Percentiles rank a stretch among this genome's conserved stretches.
These are phyloP conservation scores for Rhizopogon rudus DNA, from an alignment of 768 basidiomycete genomes.

Conservation along the genomic window DNA sequence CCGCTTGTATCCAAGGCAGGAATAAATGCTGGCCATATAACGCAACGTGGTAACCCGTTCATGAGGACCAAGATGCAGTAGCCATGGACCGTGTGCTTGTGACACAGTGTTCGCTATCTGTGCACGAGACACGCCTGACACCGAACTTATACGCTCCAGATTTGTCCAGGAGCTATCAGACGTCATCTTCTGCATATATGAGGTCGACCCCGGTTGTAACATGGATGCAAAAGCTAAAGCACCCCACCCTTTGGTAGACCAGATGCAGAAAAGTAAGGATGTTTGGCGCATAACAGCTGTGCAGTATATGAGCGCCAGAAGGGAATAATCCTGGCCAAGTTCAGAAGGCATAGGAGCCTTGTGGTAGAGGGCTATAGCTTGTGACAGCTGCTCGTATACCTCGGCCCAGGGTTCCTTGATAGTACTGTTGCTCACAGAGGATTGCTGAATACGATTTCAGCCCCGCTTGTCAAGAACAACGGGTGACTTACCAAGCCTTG, in stretches of 20 bases:
- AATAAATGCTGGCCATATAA: constrained; percentile 67
- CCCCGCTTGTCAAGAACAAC: neutral
- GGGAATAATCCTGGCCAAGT: constrained; percentile 49
- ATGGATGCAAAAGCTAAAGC: constrained; percentile 70
- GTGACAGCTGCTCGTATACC: constrained; percentile 65
- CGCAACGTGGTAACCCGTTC: constrained; percentile 73
- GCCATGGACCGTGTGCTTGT: constrained; percentile 82
- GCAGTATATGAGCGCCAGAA: constrained; percentile 64
- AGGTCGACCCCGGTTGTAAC: constrained; percentile 59
- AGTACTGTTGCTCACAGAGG: constrained; percentile 35
- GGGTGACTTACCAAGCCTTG: constrained; percentile 58
- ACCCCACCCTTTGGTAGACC: constrained; percentile 89
- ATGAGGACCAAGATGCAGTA: constrained; percentile 70
- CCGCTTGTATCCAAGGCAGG: constrained; percentile 76
- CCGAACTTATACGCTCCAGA: constrained; percentile 59
- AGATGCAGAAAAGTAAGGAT: constrained; percentile 69
- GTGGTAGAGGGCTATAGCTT: constrained; percentile 58
- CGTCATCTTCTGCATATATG: constrained; percentile 56
- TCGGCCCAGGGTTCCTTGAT: constrained; percentile 73
- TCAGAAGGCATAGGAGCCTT: constrained; percentile 49
- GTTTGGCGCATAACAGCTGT: constrained; percentile 67
- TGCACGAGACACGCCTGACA: constrained; percentile 67
- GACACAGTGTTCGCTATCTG: constrained; percentile 62
- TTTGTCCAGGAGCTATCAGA: constrained; percentile 43
- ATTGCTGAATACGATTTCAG: constrained; percentile 41